A percentile compares a stretch with the other conserved stretches of the same genome.
Evolutionary conservation across 257 asterid species (phyloP).

Genomic region (Salvia hispanica): DNA sequence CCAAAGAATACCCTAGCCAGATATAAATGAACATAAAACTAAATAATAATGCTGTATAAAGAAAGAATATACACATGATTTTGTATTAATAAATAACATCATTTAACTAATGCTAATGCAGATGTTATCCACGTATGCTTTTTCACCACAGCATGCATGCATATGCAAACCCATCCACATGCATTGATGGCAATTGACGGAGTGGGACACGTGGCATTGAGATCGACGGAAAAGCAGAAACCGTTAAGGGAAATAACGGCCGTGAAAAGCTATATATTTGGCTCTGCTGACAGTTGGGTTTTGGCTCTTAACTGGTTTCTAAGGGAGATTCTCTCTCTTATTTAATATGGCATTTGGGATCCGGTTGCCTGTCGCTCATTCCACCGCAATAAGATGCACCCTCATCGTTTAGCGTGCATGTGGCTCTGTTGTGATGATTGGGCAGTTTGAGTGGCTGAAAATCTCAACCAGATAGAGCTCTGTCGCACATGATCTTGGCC

Average conservation of each 20-base stretch:
- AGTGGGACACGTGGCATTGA: constrained; percentile 36
- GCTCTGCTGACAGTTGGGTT: constrained; percentile 45
- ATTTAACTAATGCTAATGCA: not conserved
- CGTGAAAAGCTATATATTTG: constrained; percentile 46
- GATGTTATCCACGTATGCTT: constrained; percentile 3
- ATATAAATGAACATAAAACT: not conserved
- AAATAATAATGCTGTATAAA: not conserved
- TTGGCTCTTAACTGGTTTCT: constrained; percentile 36
- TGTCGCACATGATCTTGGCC: not conserved
- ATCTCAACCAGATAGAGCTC: not conserved
- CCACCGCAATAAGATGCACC: constrained; percentile 24
- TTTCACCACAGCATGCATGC: not conserved
- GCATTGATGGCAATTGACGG: constrained; percentile 27
- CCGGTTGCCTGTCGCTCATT: constrained; percentile 21
- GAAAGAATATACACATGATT: not conserved
- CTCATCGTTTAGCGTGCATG: not conserved
- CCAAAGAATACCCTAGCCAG: constrained; percentile 19
- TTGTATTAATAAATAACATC: no score
- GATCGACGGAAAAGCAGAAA: constrained; percentile 37
- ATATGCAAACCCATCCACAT: constrained; percentile 1
- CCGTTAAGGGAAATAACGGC: constrained; percentile 37
- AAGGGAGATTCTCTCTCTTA: constrained; percentile 43
- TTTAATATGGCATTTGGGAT: constrained; percentile 44
- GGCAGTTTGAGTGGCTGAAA: not conserved
- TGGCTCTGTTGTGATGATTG: not conserved